phyloP scores from a whole-genome alignment of 108 stramenopile genomes.

The Cyclotella choctawhatcheeana region DNA sequence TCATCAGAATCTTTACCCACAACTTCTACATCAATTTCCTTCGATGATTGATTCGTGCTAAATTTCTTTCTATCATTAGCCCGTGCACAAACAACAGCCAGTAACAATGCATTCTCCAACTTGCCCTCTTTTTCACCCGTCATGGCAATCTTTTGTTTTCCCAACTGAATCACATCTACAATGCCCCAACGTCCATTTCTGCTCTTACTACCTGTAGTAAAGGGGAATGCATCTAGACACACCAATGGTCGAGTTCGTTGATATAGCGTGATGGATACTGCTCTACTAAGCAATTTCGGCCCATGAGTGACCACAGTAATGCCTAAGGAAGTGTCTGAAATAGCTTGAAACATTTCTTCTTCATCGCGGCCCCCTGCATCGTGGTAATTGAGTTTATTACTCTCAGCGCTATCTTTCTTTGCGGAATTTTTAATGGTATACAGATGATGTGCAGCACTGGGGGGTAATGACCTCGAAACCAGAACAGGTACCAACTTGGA shows the following conservation, averaged over 20 bases:
- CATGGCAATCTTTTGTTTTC: constrained; percentile 64
- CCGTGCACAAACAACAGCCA: constrained; percentile 66
- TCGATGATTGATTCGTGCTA: not conserved
- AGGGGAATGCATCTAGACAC: constrained; percentile 51
- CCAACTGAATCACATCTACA: constrained; percentile 72
- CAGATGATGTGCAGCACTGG: constrained; percentile 25
- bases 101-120: constrained; percentile 73
- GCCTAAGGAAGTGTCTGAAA: constrained; percentile 74
- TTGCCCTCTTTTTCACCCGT: constrained; percentile 55
- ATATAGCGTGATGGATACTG: constrained; percentile 59
- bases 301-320: constrained; percentile 68
- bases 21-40: constrained; percentile 13
- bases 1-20: constrained; percentile 49
- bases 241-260: constrained; percentile 61
- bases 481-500: constrained; percentile 74
- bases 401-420: not conserved
- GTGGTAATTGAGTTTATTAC: not conserved
- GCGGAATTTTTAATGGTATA: not conserved
- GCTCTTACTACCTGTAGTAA: constrained; percentile 12
- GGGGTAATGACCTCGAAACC: constrained; percentile 69
- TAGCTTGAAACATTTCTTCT: constrained; percentile 52
- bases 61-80: constrained; percentile 8
- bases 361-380: constrained; percentile 11
- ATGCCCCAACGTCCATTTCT: constrained; percentile 53
- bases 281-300: constrained; percentile 30